A percentile compares a stretch with the other conserved stretches of the same genome.
Conservation (phyloP, 257 asterid species). For the Paraleonurus japonicus region DNA sequence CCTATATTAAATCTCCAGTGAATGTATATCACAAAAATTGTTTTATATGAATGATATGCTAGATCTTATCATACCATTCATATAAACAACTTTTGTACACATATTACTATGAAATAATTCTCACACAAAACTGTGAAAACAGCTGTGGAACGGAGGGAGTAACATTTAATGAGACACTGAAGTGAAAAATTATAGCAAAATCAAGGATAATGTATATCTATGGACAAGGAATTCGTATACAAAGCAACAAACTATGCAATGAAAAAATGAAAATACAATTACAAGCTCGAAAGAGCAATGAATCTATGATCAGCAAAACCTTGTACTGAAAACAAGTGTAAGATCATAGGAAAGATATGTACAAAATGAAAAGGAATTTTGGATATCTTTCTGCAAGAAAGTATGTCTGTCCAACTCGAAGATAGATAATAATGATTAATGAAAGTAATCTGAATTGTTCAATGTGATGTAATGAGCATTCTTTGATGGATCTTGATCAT, state of each 20-base stretch:
- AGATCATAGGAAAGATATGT: conserved; percentile 11
- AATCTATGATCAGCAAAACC: neutral
- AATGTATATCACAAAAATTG: no score
- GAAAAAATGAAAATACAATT: neutral
- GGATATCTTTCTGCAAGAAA: no score
- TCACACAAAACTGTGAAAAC: no score
- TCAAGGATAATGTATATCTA: neutral
- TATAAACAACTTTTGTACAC: no score
- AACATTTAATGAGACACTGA: no score
- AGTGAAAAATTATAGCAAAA: neutral
- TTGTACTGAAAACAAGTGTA: neutral
- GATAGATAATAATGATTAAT: conserved; percentile 23
- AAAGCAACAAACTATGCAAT: neutral
- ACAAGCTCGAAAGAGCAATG: conserved; percentile 22
- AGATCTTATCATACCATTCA: no score
- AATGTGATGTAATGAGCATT: conserved; percentile 57
- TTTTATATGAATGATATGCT: no score
- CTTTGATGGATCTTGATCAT: conserved; percentile 54
- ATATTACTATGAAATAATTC: no score
- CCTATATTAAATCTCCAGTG: no score
- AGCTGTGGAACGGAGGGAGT: no score
- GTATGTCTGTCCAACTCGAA: neutral
- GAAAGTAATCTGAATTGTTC: conserved; percentile 56
- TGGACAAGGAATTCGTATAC: neutral
- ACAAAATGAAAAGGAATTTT: conserved; percentile 25